Evolutionary conservation across 192 early-diverging fungal genomes (phyloP).

Genomic region (Coemansia sp.): DNA sequence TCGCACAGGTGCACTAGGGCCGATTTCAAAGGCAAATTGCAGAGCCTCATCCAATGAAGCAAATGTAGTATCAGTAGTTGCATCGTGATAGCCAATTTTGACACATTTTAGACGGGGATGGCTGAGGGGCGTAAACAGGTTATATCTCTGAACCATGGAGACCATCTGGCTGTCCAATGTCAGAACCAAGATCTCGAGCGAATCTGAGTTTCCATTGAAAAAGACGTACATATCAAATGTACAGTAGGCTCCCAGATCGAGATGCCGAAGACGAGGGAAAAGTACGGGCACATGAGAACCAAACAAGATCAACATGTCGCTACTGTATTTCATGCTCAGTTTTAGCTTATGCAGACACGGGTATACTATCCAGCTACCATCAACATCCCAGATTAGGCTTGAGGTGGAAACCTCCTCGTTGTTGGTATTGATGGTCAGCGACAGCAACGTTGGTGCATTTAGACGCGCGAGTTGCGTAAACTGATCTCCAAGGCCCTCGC

Average conservation of each 20-base stretch:
- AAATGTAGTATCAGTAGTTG: not conserved
- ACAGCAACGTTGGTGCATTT: not conserved
- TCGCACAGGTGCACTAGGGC: not conserved
- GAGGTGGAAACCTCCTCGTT: not conserved
- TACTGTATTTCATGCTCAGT: not conserved
- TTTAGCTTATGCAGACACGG: not conserved
- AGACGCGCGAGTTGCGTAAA: not conserved
- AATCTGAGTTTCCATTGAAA: conserved; percentile 1
- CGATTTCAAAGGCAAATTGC: not conserved
- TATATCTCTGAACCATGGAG: not conserved
- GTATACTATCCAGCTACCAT: conserved; percentile 1
- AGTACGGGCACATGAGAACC: not conserved
- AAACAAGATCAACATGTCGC: too few relatives aligned
- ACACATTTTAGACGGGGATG: not conserved
- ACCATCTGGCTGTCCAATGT: conserved; percentile 1
- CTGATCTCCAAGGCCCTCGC: too few relatives aligned
- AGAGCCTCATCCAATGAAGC: not conserved
- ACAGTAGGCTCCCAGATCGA: not conserved
- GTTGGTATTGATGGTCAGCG: not conserved
- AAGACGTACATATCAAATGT: conserved; percentile 9
- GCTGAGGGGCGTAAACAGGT: conserved; percentile 1
- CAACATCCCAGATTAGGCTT: conserved; percentile 5
- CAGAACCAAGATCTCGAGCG: not conserved
- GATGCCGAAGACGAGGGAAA: conserved; percentile 2
- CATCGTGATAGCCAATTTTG: not conserved